phyloP scores from a whole-genome alignment of 2,329 filamentous ascomycete species.

The Penicillium frequentans region DNA sequence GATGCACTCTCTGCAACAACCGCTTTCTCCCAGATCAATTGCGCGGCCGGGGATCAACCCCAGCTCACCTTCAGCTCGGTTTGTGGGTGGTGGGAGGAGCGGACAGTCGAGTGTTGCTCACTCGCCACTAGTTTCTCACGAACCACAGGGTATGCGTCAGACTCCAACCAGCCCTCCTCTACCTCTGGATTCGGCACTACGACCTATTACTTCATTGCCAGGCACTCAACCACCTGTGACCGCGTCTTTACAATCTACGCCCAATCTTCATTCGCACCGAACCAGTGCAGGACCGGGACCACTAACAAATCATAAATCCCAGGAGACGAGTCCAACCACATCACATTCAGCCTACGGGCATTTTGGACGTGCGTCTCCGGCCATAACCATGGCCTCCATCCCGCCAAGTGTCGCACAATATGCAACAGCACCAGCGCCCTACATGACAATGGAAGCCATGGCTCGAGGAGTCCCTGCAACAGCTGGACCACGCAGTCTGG shows the following conservation, averaged over 20 bases:
- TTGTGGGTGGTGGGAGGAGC: conserved; percentile 30
- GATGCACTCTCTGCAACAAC: conserved; percentile 27
- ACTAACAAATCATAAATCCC: conserved; percentile 30
- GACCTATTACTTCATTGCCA: conserved; percentile 21
- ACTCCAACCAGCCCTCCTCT: conserved; percentile 27
- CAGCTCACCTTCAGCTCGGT: conserved; percentile 38
- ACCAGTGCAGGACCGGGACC: conserved; percentile 32
- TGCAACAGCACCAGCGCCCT: conserved; percentile 23
- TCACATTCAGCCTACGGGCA: conserved; percentile 34
- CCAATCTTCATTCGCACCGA: conserved; percentile 32
- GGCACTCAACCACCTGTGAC: conserved; percentile 14
- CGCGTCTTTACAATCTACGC: conserved; percentile 33
- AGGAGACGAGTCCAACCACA: conserved; percentile 37
- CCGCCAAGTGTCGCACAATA: conserved; percentile 16
- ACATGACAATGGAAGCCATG: conserved; percentile 26
- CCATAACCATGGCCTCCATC: conserved; percentile 21
- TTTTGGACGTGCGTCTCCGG: conserved; percentile 32
- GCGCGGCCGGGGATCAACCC: conserved; percentile 35
- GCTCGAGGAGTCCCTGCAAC: conserved; percentile 24
- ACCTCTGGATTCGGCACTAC: conserved; percentile 24
- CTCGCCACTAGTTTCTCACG: conserved; percentile 36
- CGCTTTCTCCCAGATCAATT: conserved; percentile 33
- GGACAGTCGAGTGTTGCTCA: conserved; percentile 35
- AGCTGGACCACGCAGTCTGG: conserved; percentile 18
- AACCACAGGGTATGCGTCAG: conserved; percentile 30